A percentile compares a stretch with the other conserved stretches of the same genome.
Evolutionary conservation across 495 filamentous ascomycete genomes (phyloP).

Genomic region (Filosporella fistucella): DNA sequence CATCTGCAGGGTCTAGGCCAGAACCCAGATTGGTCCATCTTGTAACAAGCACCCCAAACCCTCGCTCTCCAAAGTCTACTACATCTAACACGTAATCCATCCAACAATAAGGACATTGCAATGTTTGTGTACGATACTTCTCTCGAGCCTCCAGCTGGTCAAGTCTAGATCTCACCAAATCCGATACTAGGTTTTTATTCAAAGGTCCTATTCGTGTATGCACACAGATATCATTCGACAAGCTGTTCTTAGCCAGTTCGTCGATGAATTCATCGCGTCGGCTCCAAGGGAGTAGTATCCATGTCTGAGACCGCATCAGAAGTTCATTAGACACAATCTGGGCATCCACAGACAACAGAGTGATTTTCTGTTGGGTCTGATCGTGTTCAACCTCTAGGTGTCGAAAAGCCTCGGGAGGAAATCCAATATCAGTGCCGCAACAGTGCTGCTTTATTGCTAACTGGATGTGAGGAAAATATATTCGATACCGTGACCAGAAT

Average conservation of each 20-base stretch:
- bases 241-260: slow-evolving; percentile 2
- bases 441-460: slow-evolving; percentile 18
- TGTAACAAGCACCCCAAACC: slow-evolving; percentile 14
- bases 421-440: slow-evolving; percentile 11
- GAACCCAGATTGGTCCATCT: slow-evolving; percentile 16
- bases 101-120: slow-evolving; percentile 13
- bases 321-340: slow-evolving; percentile 18
- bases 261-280: slow-evolving; percentile 4
- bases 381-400: slow-evolving; percentile 10
- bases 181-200: background rate
- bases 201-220: slow-evolving; percentile 6
- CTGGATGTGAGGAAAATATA: slow-evolving; percentile 18
- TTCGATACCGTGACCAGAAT: slow-evolving; percentile 3
- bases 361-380: slow-evolving; percentile 1
- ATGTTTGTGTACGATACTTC: slow-evolving; percentile 5
- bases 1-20: slow-evolving; percentile 13
- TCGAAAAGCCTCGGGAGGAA: slow-evolving; percentile 15
- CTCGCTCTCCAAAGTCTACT: slow-evolving; percentile 17
- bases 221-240: slow-evolving; percentile 1
- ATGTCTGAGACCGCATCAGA: slow-evolving; percentile 17
- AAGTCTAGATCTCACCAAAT: slow-evolving; percentile 14
- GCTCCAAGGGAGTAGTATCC: slow-evolving; percentile 10
- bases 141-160: slow-evolving; percentile 7
- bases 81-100: slow-evolving; percentile 18
- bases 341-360: slow-evolving; percentile 17